phyloP scores from a whole-genome alignment of 169 alveolate species.

The Blepharisma undulans region DNA sequence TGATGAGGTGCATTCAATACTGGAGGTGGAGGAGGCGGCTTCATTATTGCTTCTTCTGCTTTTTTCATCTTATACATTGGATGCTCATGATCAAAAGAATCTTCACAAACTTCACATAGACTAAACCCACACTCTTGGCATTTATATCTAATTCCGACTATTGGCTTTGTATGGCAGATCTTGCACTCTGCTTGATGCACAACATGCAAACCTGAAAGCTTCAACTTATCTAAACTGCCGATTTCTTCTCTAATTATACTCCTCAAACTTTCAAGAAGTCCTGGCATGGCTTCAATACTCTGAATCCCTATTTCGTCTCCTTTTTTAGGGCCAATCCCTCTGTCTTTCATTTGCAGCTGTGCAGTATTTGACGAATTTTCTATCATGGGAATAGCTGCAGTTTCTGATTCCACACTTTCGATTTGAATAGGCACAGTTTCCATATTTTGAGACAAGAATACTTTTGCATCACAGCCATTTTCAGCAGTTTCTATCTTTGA shows the following conservation, averaged over 20 bases:
- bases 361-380: neutral
- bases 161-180: neutral
- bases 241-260: slow-evolving; percentile 24
- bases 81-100: neutral
- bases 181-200: neutral
- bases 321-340: neutral
- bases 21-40: neutral
- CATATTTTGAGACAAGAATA: neutral
- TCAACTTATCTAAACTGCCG: neutral
- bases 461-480: neutral
- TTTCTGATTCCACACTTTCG: neutral
- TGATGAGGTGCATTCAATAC: neutral
- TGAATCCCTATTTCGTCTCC: neutral
- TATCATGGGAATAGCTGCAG: neutral
- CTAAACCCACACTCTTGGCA: slow-evolving; percentile 21
- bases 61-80: neutral
- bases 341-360: neutral
- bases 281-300: neutral
- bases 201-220: neutral
- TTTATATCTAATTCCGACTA: slow-evolving; percentile 27
- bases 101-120: slow-evolving; percentile 34
- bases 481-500: neutral
- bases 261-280: neutral
- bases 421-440: neutral
- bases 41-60: neutral